Evolutionary conservation across 345 rosid species (phyloP), one percentile per base, ranked within the genome.

Genomic region (Ceriops tagal): DNA sequence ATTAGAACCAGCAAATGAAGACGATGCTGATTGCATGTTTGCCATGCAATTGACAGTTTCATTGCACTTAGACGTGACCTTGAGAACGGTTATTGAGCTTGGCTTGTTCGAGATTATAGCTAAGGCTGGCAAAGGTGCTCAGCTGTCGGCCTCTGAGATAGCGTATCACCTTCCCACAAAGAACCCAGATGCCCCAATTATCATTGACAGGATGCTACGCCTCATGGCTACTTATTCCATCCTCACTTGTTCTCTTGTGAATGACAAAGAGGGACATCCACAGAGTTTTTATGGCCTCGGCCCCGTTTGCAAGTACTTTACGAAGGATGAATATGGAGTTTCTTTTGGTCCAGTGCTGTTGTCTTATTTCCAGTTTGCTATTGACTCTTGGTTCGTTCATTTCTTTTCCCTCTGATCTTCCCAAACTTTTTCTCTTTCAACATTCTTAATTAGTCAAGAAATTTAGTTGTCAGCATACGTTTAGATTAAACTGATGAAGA

Each of bases 131-230:
- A 24, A 24, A 9, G 66, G 58, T 30, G 65, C 72, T 16, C 21
- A 18, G 15, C 72, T 69, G 13, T 37, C 72, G 5, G 65, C 72
- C 1, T 6, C 72, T 31, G 65, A 60, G 21, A 59, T 69, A 19
- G 64, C 65, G 18, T 27, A 65, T 46, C 57, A 69, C 30, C 57
- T 46, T 19, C 57, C 72, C 4, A 43, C 53, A 2, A 43, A 51
- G 10, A 69, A 49, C 72, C 47, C 72, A 6, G n/a, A 46, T 20
- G 43, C 72, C 21, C 2, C 47, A 9, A 32, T 19, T 5, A 49
- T 59, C 43, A 3, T 69, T 13, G 72, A 69, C 18, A 57, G 65
- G 7, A 46, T 69, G 6, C 65, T 58, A 8, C 18, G 65, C 2
- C 57, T 69, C 37, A 39, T 69, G 5, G 43, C 65, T 15, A 27